A percentile compares a stretch with the other conserved stretches of the same genome.
Evolutionary conservation across 805 yeast genomes (phyloP).

Genomic region (Myxozyma neotropica): DNA sequence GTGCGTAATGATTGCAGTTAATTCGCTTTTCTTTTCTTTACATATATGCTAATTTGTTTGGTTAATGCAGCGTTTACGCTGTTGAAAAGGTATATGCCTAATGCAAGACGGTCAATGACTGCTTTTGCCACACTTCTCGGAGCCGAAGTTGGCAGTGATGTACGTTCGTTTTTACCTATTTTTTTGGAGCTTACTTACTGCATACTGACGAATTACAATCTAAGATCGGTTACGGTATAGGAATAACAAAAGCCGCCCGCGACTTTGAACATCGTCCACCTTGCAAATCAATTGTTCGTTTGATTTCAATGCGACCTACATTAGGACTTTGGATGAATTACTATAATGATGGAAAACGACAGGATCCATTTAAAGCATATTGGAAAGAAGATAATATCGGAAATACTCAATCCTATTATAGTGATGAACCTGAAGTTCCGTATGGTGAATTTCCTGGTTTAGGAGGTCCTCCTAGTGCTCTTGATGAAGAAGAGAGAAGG

Average conservation of each 20-base stretch:
- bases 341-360: conserved; percentile 25
- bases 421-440: conserved; percentile 5
- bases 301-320: conserved; percentile 21
- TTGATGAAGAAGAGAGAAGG: conserved; percentile 1
- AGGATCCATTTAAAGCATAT: conserved; percentile 7
- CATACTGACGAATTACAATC: no score
- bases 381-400: conserved; percentile 17
- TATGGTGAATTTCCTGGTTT: not conserved
- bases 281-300: conserved; percentile 17
- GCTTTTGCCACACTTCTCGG: conserved; percentile 20
- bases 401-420: not conserved
- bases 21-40: not conserved
- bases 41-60: no score
- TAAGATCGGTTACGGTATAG: conserved; percentile 10
- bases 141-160: conserved; percentile 17
- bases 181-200: no score
- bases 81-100: conserved; percentile 12
- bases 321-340: conserved; percentile 25
- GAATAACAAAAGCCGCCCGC: not conserved
- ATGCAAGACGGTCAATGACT: conserved; percentile 15
- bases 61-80: conserved; percentile 1
- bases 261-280: conserved; percentile 18
- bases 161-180: not conserved
- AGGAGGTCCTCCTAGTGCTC: not conserved
- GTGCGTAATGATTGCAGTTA: conserved; percentile 7